A percentile compares a stretch with the other conserved stretches of the same genome.
Conservation (phyloP, 257 asterid species). For the Verbena officinalis region DNA sequence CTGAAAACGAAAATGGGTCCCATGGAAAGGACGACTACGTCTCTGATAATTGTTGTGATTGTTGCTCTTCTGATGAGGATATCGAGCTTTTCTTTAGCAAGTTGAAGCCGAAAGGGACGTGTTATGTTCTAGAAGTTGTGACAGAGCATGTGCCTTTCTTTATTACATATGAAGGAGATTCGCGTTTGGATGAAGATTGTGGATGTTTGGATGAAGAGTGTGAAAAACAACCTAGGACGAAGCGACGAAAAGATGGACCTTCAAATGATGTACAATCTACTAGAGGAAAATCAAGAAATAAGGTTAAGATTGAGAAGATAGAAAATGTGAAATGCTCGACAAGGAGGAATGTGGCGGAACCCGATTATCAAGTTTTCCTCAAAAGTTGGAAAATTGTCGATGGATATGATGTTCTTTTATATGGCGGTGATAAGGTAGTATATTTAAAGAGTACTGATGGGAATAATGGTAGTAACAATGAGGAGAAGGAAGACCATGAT, state of each 20-base stretch:
- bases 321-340: not conserved
- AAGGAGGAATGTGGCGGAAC: constrained; percentile 10
- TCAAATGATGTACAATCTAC: no score
- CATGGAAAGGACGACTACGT: not conserved
- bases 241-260: no score
- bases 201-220: constrained; percentile 26
- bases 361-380: not conserved
- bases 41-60: not conserved
- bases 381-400: not conserved
- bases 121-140: constrained; percentile 20
- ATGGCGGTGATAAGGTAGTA: not conserved
- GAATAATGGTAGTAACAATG: not conserved
- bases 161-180: constrained; percentile 31
- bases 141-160: not conserved
- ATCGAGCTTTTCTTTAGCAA: constrained; percentile 24
- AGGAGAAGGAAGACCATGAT: not conserved
- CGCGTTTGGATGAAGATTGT: constrained; percentile 23
- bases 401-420: not conserved
- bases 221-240: constrained; percentile 28
- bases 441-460: constrained; percentile 8
- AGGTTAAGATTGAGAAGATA: constrained; percentile 14
- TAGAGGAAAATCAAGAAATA: not conserved
- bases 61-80: not conserved
- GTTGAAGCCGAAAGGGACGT: constrained; percentile 26
- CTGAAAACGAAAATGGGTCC: not conserved